Conservation (phyloP, 208 protist species). For the Acanthamoeba healyi region DNA sequence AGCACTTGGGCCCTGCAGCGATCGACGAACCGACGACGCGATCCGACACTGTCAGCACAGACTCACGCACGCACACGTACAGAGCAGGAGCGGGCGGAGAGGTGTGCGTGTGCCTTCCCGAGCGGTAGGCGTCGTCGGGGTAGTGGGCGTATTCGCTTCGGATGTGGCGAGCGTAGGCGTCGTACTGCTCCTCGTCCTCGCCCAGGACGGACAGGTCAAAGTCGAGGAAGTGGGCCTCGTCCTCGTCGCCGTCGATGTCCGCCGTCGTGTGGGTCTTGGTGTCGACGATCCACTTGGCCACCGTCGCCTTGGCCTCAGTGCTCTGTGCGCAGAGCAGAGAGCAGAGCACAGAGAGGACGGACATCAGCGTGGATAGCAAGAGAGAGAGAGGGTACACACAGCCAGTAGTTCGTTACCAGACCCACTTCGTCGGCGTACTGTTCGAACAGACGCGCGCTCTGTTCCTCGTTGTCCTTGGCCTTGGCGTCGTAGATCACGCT, state of each 20-base stretch:
- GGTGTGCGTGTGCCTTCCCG: background rate
- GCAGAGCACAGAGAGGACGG: background rate
- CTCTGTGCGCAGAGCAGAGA: background rate
- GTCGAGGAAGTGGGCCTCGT: constrained; percentile 43
- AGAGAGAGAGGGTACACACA: background rate
- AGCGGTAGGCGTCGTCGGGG: background rate
- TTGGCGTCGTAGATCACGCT: constrained; percentile 36
- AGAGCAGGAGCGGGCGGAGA: too few relatives aligned
- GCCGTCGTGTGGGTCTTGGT: constrained; percentile 33
- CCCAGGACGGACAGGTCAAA: constrained; percentile 9
- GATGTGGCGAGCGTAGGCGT: constrained; percentile 11
- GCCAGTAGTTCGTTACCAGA: background rate
- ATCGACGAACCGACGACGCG: background rate
- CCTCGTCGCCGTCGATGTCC: background rate
- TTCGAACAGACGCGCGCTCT: constrained; percentile 31
- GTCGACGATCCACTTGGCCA: constrained; percentile 17
- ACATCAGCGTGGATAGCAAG: background rate
- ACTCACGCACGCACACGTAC: too few relatives aligned
- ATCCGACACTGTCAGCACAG: too few relatives aligned
- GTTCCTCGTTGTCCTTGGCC: constrained; percentile 47
- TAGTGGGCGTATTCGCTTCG: background rate
- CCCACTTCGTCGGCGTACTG: constrained; percentile 4
- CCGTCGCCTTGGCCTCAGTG: background rate
- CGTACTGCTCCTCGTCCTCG: background rate
- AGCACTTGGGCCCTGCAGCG: background rate